Base-by-base conservation (phyloP, 2,329 filamentous ascomycete species). In the Mollisiaceae sp. region DNA sequence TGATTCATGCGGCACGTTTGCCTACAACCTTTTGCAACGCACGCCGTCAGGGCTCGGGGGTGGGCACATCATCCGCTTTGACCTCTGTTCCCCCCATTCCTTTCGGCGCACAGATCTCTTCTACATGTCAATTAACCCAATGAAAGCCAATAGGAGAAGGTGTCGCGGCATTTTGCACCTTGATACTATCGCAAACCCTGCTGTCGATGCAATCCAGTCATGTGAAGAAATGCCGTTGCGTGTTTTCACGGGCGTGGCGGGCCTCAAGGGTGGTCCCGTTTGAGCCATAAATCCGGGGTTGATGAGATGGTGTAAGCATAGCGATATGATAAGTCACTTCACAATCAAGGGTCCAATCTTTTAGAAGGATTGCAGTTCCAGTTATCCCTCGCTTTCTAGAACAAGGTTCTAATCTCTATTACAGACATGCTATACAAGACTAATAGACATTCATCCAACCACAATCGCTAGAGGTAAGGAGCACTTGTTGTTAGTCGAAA, bases 71-170 rank as follows among this genome's bases (percentile, higher is more conserved):
- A 58, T 39, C 54, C 59, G 65, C 65, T 65, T 62, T 63, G 65
- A 65, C 65, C 65, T 43, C 38, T 50, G 14, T 18, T 60, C 22
- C 39, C 47, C 43, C 56, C 27, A 50, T 36, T 57, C 52, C 47
- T 45, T 56, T 50, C 47, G 43, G 22, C 60, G 65, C 62, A 67
- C 65, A 65, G 62, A 63, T 59, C 61, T 61, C 59, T 20, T 52
- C 22, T 4, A 22, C 38, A 41, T 38, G 32, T 57, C 35, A 57
- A 12, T 57, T 18, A 24, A 14, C 38, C 11, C 15, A 9, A 18
- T 18, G 32, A 6, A 20, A 15, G 36, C 65, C 59, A 58, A 58
- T 58, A 22, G 36, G 41, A 59, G 32, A 32, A 24, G 32, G 18
- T 20, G 43, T 41, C 56, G 52, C 50, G 56, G 54, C 9, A 43